Evolutionary conservation across 208 protist genomes (phyloP).

Genomic region (Crithidia expoeki): DNA sequence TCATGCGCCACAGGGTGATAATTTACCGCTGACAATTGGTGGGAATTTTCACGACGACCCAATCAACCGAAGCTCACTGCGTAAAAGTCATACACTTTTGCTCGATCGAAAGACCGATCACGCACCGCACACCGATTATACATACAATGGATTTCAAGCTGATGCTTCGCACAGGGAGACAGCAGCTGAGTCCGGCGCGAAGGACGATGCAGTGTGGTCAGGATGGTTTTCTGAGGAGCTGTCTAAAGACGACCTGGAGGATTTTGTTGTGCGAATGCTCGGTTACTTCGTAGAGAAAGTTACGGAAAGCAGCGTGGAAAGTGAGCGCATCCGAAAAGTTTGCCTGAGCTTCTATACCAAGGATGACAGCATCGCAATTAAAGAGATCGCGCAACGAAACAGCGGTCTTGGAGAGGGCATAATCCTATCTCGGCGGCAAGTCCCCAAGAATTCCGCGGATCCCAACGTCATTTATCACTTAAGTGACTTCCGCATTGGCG

Average conservation of each 20-base stretch:
- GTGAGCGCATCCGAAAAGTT: slow-evolving; percentile 70
- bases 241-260: slow-evolving; percentile 56
- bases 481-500: slow-evolving; percentile 80
- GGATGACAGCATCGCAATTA: slow-evolving; percentile 83
- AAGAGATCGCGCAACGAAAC: slow-evolving; percentile 72
- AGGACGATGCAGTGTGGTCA: slow-evolving; percentile 56
- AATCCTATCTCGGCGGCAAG: slow-evolving; percentile 81
- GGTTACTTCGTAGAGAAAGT: slow-evolving; percentile 82
- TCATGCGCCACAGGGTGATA: slow-evolving; percentile 67
- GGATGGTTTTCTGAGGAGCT: slow-evolving; percentile 79
- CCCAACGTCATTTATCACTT: slow-evolving; percentile 58
- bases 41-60: slow-evolving; percentile 93
- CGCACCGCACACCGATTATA: slow-evolving; percentile 84
- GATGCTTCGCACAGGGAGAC: slow-evolving; percentile 13
- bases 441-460: slow-evolving; percentile 59
- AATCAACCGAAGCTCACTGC: slow-evolving; percentile 71
- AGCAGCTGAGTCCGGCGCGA: neutral
- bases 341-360: slow-evolving; percentile 77
- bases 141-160: slow-evolving; percentile 50
- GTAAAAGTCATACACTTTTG: slow-evolving; percentile 85
- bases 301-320: slow-evolving; percentile 58
- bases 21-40: slow-evolving; percentile 80
- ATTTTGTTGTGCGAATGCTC: slow-evolving; percentile 80
- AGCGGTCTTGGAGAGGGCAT: slow-evolving; percentile 71
- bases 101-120: slow-evolving; percentile 57